phyloP scores from a whole-genome alignment of 2,329 filamentous ascomycete species.

The Colletotrichum filicis region DNA sequence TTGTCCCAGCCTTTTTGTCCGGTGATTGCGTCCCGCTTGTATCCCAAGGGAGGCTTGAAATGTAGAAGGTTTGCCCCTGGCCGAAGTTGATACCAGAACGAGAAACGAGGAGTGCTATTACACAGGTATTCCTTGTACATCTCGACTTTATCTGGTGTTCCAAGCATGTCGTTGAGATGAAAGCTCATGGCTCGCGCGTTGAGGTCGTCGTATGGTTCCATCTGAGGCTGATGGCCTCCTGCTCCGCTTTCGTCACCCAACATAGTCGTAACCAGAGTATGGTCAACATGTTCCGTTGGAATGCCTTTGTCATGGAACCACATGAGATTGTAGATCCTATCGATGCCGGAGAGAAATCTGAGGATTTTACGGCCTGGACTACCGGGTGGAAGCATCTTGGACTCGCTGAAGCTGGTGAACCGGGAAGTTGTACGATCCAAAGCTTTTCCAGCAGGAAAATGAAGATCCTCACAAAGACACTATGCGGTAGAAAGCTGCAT shows the following conservation, averaged over 20 bases:
- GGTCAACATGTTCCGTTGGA: neutral
- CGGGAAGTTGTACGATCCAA: neutral
- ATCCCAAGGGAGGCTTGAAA: conserved; percentile 41
- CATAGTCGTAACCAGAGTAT: conserved; percentile 12
- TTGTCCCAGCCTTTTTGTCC: conserved; percentile 28
- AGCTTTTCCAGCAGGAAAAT: neutral
- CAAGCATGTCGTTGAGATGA: conserved; percentile 37
- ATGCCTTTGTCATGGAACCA: conserved; percentile 19
- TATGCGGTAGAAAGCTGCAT: neutral
- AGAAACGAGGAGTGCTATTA: conserved; percentile 38
- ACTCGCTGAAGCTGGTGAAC: neutral
- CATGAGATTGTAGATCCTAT: neutral
- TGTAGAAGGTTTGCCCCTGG: conserved; percentile 39
- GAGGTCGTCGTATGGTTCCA: conserved; percentile 37
- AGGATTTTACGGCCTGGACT: neutral
- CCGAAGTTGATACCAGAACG: conserved; percentile 33
- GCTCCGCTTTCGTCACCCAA: neutral
- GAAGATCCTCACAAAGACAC: neutral
- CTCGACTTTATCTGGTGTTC: conserved; percentile 28
- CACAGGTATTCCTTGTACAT: conserved; percentile 37
- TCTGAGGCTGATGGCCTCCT: conserved; percentile 31
- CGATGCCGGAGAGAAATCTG: neutral
- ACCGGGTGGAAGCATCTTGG: neutral
- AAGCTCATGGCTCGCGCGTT: conserved; percentile 37
- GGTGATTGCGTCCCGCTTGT: conserved; percentile 31